A percentile compares a stretch with the other conserved stretches of the same genome.
These are phyloP conservation scores for Pseudopyrenochaeta lycopersici DNA, from an alignment of 2,329 filamentous ascomycete species.

Conservation along the genomic window DNA sequence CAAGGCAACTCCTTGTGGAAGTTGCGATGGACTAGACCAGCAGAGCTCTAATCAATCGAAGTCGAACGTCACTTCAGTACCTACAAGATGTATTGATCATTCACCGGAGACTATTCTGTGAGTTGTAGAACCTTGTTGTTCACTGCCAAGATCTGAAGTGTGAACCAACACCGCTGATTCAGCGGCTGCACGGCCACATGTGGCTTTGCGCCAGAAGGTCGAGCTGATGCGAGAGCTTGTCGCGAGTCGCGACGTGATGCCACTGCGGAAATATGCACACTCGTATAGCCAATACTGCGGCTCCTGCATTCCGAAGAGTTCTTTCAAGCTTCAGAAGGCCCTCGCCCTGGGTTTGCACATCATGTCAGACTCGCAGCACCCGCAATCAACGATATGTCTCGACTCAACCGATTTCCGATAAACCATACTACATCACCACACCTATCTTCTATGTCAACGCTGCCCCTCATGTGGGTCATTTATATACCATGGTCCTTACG, in stretches of 20 bases:
- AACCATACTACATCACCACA: slow-evolving; percentile 94
- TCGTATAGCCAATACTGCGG: slow-evolving; percentile 27
- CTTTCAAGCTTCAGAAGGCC: slow-evolving; percentile 19
- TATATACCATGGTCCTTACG: slow-evolving; percentile 90
- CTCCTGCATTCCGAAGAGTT: slow-evolving; percentile 26
- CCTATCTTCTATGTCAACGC: slow-evolving; percentile 99
- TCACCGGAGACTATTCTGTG: background rate
- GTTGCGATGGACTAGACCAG: too few relatives aligned
- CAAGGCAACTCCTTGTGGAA: too few relatives aligned
- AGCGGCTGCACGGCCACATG: slow-evolving; percentile 14
- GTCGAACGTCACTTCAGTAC: too few relatives aligned
- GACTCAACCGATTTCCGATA: slow-evolving; percentile 52
- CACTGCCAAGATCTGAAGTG: background rate
- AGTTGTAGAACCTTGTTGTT: background rate
- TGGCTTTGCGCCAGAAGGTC: slow-evolving; percentile 26
- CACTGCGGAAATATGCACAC: slow-evolving; percentile 41
- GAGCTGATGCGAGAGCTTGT: slow-evolving; percentile 11
- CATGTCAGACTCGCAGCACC: slow-evolving; percentile 28
- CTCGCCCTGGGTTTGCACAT: slow-evolving; percentile 33
- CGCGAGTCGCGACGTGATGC: slow-evolving; percentile 19
- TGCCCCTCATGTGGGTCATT: slow-evolving; percentile 91
- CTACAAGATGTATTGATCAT: too few relatives aligned
- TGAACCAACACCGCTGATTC: slow-evolving; percentile 4
- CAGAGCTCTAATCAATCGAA: too few relatives aligned
- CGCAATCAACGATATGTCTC: slow-evolving; percentile 27